phyloP scores from a whole-genome alignment of 257 asterid species.

The Henckelia pumila region DNA sequence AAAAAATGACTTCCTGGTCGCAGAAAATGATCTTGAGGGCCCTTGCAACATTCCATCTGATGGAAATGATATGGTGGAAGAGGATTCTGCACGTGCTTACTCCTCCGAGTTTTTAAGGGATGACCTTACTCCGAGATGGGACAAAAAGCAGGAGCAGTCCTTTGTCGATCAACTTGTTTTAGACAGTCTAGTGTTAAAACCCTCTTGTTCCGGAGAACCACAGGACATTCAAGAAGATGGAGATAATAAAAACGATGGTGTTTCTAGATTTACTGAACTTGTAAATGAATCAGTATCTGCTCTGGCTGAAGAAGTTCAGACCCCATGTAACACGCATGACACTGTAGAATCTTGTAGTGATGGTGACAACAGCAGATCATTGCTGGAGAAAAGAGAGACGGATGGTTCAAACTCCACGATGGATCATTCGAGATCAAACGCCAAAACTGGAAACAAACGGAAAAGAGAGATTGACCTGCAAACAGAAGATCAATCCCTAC shows the following conservation, averaged over 20 bases:
- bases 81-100: constrained; percentile 28
- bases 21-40: constrained; percentile 30
- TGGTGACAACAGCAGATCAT: constrained; percentile 14
- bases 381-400: constrained; percentile 24
- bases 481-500: constrained; percentile 31
- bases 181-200: constrained; percentile 25
- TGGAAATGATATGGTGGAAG: constrained; percentile 29
- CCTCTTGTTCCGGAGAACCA: constrained; percentile 28
- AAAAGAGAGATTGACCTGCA: constrained; percentile 46
- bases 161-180: constrained; percentile 19
- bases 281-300: constrained; percentile 24
- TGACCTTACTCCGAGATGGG: constrained; percentile 19
- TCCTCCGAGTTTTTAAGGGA: constrained; percentile 30
- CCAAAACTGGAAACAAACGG: constrained; percentile 46
- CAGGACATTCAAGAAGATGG: constrained; percentile 28
- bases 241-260: constrained; percentile 29
- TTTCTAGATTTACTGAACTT: constrained; percentile 21
- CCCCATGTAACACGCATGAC: constrained; percentile 20
- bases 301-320: constrained; percentile 26
- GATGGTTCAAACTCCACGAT: constrained; percentile 24
- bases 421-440: constrained; percentile 10
- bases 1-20: constrained; percentile 22
- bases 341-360: constrained; percentile 21
- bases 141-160: constrained; percentile 30
- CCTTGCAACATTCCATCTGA: constrained; percentile 20